Conservation (phyloP, 306 rosid genomes). For the Quercus variabilis region DNA sequence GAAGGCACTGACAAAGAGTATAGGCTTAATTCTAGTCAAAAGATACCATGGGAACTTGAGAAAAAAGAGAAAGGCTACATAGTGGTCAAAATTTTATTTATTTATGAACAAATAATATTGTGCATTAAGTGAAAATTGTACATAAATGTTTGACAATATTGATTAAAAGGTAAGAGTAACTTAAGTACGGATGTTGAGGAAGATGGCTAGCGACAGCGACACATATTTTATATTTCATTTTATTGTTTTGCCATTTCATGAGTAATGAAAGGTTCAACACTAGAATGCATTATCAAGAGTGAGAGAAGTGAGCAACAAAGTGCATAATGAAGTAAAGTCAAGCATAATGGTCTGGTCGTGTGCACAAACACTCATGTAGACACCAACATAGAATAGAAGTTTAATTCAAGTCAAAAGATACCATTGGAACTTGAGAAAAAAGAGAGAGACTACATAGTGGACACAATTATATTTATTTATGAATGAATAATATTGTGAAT, state of each 20-base stretch:
- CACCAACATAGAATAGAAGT: neutral
- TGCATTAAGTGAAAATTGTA: no score
- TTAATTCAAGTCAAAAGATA: neutral
- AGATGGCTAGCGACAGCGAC: neutral
- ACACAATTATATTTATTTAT: no score
- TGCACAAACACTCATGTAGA: neutral
- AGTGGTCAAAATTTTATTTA: no score
- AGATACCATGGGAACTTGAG: neutral
- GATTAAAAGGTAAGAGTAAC: neutral
- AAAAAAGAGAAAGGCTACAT: neutral
- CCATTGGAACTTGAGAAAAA: neutral
- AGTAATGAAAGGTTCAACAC: no score
- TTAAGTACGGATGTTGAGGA: neutral
- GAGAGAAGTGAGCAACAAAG: neutral
- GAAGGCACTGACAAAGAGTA: neutral
- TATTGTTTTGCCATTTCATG: no score
- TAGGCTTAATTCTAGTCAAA: neutral
- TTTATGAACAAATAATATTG: no score
- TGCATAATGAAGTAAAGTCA: neutral
- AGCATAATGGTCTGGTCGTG: neutral
- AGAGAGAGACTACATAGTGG: neutral
- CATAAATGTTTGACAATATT: neutral
- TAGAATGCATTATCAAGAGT: neutral
- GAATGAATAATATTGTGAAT: no score
- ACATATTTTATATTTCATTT: no score